Conservation (phyloP, 148 eudicot genomes). For the Cornus florida region DNA sequence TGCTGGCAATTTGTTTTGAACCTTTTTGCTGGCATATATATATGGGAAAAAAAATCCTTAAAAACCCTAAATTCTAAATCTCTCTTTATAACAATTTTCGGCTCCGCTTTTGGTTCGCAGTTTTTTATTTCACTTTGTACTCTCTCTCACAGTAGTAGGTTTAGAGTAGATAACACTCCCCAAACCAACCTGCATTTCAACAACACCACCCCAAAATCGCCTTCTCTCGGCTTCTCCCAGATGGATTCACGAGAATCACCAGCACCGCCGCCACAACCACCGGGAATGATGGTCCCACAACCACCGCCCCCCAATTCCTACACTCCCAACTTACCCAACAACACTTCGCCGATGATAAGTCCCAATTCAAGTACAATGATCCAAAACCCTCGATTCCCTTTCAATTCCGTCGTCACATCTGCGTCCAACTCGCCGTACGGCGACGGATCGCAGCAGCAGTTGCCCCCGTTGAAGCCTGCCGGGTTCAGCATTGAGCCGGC, state of each 20-base stretch:
- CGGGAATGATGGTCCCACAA: slow-evolving; percentile 32
- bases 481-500: slow-evolving; percentile 60
- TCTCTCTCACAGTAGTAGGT: background rate
- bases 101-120: background rate
- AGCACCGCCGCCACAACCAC: slow-evolving; percentile 17
- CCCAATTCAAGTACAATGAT: slow-evolving; percentile 20
- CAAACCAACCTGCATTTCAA: slow-evolving; percentile 10
- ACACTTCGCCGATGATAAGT: too few species aligned
- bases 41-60: background rate
- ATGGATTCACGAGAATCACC: slow-evolving; percentile 32
- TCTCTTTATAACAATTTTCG: background rate
- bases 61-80: background rate
- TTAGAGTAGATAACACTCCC: slow-evolving; percentile 5
- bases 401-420: slow-evolving; percentile 23
- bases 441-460: slow-evolving; percentile 26
- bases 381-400: slow-evolving; percentile 36
- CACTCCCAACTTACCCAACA: background rate
- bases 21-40: too few species aligned
- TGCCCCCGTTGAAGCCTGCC: slow-evolving; percentile 15
- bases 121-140: background rate
- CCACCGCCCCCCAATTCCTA: slow-evolving; percentile 11
- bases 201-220: too few species aligned
- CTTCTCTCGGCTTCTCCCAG: background rate
- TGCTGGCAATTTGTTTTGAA: too few species aligned
- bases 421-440: slow-evolving; percentile 31